Evolutionary conservation across 2,329 filamentous ascomycete genomes (phyloP).

Genomic region (Aspergillus viridinutans): DNA sequence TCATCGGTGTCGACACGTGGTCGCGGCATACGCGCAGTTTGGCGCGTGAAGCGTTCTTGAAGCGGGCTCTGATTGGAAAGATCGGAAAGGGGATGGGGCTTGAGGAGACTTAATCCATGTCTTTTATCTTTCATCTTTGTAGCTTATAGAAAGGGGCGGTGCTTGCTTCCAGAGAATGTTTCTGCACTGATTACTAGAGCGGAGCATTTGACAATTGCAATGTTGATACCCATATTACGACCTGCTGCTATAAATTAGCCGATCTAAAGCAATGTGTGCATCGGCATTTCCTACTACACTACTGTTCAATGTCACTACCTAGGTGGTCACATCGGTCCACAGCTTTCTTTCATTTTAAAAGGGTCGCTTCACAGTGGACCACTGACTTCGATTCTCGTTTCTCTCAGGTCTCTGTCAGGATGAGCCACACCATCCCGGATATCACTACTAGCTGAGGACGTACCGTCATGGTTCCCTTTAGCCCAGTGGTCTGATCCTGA

Average conservation of each 20-base stretch:
- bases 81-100: slow-evolving; percentile 45
- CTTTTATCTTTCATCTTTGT: background rate
- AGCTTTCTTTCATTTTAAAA: too few relatives aligned
- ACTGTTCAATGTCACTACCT: too few relatives aligned
- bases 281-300: background rate
- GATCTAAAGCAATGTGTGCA: background rate
- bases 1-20: slow-evolving; percentile 45
- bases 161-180: background rate
- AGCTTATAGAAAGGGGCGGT: background rate
- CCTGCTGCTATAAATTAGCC: background rate
- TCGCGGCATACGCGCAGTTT: slow-evolving; percentile 44
- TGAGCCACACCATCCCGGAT: too few relatives aligned
- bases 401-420: too few relatives aligned
- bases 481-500: too few relatives aligned
- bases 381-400: too few relatives aligned
- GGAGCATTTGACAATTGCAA: background rate
- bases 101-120: slow-evolving; percentile 18
- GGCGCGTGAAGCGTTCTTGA: slow-evolving; percentile 46
- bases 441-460: too few relatives aligned
- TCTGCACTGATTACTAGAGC: background rate
- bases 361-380: too few relatives aligned
- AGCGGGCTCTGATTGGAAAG: slow-evolving; percentile 44
- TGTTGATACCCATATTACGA: background rate
- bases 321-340: too few relatives aligned
- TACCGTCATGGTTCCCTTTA: too few relatives aligned